Base-by-base conservation (phyloP, 345 rosid genomes). In the Gynandropsis gynandra region DNA sequence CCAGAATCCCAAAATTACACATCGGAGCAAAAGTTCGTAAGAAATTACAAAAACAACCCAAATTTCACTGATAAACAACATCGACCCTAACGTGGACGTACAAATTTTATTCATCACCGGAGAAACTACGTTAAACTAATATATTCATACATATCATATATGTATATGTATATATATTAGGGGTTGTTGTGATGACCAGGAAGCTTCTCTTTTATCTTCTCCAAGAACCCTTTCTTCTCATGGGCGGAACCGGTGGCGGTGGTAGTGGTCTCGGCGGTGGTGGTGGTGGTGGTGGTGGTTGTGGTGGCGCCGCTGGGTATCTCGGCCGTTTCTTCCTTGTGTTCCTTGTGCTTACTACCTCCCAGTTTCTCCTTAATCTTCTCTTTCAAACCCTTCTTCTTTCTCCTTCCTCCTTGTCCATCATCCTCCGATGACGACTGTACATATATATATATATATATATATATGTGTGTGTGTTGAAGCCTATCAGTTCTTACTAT, bases 121-220 rank as follows among this genome's bases (percentile, higher is more conserved):
- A 80, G n/a, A n/a, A n/a, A n/a, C n/a, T n/a, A n/a, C n/a, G n/a
- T n/a, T n/a, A n/a, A n/a, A n/a, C n/a, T n/a, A n/a, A n/a, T n/a
- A n/a, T n/a, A n/a, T n/a, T n/a, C n/a, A n/a, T n/a, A n/a, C n/a
- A n/a, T n/a, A n/a, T n/a, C n/a, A n/a, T n/a, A n/a, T n/a, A n/a
- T n/a, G n/a, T n/a, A n/a, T n/a, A 66, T 10, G 58, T 36, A 53
- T 73, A 67, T 15, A 47, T 80, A 2, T 24, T 5, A 24, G 43
- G 41, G 53, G 13, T 68, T 63, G 70, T 7, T 54, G 27, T 69
- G 77, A 50, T 76, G 80, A 19, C 93, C 94, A 0, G 88, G 90
- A 20, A 89, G 66, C 17, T 78, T 86, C 9, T 78, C 94, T 58
- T 83, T 83, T 43, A 86, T 86, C 74, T 86, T 86, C 74, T 89